phyloP scores from a whole-genome alignment of 306 rosid genomes.

The Cicer pinnatifidum region DNA sequence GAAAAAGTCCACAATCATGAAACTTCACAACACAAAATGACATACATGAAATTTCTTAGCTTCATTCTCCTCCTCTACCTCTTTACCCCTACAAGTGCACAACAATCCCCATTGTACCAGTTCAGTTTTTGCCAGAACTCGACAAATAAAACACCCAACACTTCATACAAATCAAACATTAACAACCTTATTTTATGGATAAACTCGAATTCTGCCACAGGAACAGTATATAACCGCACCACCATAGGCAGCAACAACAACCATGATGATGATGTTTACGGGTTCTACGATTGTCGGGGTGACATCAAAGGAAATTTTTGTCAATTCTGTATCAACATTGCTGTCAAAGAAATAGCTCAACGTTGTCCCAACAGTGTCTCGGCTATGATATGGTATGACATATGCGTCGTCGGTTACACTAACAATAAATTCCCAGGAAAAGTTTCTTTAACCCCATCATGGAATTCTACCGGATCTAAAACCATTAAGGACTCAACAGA shows the following conservation, averaged over 20 bases:
- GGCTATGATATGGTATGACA: conserved; percentile 37
- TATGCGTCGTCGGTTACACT: conserved; percentile 37
- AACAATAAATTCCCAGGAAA: conserved; percentile 5
- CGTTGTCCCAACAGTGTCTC: conserved; percentile 28
- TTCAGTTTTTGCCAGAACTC: neutral
- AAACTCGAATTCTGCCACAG: neutral
- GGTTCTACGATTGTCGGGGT: conserved; percentile 18
- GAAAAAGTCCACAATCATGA: neutral
- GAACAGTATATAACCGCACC: conserved; percentile 25
- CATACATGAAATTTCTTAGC: neutral
- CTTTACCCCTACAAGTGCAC: conserved; percentile 23
- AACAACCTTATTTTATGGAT: conserved; percentile 14
- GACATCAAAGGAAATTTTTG: conserved; percentile 24
- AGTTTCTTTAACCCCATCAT: neutral
- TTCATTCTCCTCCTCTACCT: neutral
- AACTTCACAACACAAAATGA: neutral
- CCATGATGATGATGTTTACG: neutral
- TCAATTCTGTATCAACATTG: conserved; percentile 41
- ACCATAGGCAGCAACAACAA: neutral
- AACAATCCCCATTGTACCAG: conserved; percentile 25
- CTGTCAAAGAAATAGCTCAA: neutral
- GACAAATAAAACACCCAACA: neutral
- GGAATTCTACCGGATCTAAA: neutral
- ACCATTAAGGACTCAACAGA: conserved; percentile 1
- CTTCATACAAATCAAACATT: conserved; percentile 36